Conservation (phyloP, 768 basidiomycete genomes). For the Royoungia palumana region DNA sequence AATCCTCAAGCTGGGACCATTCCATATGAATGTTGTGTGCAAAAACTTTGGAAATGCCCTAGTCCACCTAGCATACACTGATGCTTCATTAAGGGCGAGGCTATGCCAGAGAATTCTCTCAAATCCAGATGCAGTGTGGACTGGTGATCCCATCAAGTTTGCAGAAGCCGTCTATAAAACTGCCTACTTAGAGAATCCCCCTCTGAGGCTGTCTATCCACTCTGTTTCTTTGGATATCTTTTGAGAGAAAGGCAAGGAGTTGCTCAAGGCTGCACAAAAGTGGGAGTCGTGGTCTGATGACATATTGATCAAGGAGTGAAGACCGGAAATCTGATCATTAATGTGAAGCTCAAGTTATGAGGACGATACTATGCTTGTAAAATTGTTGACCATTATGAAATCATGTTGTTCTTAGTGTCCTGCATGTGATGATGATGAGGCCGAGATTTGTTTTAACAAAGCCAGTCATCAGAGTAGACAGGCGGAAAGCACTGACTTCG, state of each 20-base stretch:
- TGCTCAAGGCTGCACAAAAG: slow-evolving; percentile 9
- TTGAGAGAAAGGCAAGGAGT: neutral
- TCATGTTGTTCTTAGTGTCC: too few species aligned
- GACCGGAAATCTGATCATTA: too few species aligned
- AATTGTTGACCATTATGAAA: too few species aligned
- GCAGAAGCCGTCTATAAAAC: slow-evolving; percentile 8
- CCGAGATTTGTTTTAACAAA: too few species aligned
- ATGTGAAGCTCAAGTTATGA: too few species aligned
- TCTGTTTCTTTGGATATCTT: neutral
- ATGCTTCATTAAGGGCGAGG: slow-evolving; percentile 4
- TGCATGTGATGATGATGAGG: too few species aligned
- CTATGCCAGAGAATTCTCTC: neutral
- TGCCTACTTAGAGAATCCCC: slow-evolving; percentile 12
- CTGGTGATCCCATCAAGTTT: slow-evolving; percentile 17
- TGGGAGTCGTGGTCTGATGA: neutral
- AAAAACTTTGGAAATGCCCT: neutral
- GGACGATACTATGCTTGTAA: too few species aligned
- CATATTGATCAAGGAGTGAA: neutral
- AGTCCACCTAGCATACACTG: slow-evolving; percentile 14
- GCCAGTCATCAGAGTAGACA: too few species aligned
- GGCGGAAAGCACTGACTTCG: too few species aligned
- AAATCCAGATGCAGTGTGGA: neutral
- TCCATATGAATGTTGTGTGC: neutral
- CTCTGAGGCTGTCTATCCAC: slow-evolving; percentile 14
- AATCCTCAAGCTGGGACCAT: slow-evolving; percentile 1